phyloP scores from a whole-genome alignment of 2,329 filamentous ascomycete species.

The Torrubiella hemipterigena region DNA sequence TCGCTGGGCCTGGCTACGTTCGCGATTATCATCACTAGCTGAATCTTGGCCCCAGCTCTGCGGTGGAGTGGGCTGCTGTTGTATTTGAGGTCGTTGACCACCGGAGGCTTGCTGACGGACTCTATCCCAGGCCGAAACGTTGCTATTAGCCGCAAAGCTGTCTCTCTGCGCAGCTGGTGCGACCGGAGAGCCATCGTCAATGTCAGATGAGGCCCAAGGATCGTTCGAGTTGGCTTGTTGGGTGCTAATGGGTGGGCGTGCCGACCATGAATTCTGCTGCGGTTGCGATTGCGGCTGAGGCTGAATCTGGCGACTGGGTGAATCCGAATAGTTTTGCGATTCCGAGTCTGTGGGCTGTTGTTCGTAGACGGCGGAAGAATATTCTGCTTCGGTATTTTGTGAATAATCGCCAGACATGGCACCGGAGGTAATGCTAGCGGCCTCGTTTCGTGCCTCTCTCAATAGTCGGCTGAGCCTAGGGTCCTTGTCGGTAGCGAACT shows the following conservation, averaged over 20 bases:
- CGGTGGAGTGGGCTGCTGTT: constrained; percentile 6
- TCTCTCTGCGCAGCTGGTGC: constrained; percentile 17
- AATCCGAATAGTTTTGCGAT: constrained; percentile 3
- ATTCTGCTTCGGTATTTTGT: too few relatives aligned
- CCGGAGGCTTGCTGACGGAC: constrained; percentile 25
- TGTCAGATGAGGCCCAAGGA: too few relatives aligned
- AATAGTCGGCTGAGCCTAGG: too few relatives aligned
- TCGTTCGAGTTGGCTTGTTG: constrained; percentile 4
- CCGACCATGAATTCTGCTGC: constrained; percentile 2
- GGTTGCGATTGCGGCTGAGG: constrained; percentile 1
- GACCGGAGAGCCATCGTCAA: constrained; percentile 33
- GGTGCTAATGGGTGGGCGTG: too few relatives aligned
- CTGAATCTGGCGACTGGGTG: constrained; percentile 1
- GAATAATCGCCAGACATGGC: too few relatives aligned
- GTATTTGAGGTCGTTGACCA: constrained; percentile 1
- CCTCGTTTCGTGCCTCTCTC: too few relatives aligned
- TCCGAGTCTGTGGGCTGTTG: constrained; percentile 10
- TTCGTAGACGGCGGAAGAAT: too few relatives aligned
- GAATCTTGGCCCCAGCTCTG: constrained; percentile 10
- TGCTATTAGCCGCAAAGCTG: constrained; percentile 4
- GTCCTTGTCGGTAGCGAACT: constrained; percentile 14
- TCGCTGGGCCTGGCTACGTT: constrained; percentile 34
- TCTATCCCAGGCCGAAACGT: constrained; percentile 31
- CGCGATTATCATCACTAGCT: too few relatives aligned
- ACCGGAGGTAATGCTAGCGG: too few relatives aligned